Evolutionary conservation across 495 filamentous ascomycete species (phyloP), one percentile per base, ranked within the genome.

Genomic region (Cairneyella variabilis): DNA sequence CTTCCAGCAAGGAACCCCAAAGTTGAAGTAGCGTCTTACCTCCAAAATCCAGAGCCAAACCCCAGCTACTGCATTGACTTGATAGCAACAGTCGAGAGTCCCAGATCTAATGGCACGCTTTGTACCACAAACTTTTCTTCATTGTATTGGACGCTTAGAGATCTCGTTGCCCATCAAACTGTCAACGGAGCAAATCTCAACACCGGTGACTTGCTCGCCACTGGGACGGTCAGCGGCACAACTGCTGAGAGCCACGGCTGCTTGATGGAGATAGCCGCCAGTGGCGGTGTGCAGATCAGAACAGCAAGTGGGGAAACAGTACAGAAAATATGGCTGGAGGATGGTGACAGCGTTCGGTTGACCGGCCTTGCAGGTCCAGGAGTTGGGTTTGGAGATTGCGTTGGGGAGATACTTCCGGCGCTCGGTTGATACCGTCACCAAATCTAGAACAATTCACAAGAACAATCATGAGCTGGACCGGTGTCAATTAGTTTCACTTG

Each of bases 221-320:
- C 89, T 4, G 92, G 92, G 2, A 97, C 92, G 1, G 93, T 97
- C 58, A 89, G 84, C 37, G 91, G 92, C 10, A 78, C 74, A 8
- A 78, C 78, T 14, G 59, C 64, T 1, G 69, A 70, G 16, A 76
- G 80, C 34, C 63, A 79, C 59, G 92, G 91, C 7, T 89, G 89
- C 69, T 60, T 96, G 53, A 71, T 96, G 25, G 91, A 97, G 72
- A 78, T 87, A 63, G 90, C 76, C 11, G 17, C 41, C 0, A 77
- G 70, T 40, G 81, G 79, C 1, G 90, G 85, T 69, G 75, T 73
- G 28, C 72, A 82, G 4, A 66, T 88, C 14, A 72, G 77, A 62
- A 72, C 88, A 21, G 69, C 72, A 1, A 83, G 83, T 41, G 86
- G 82, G 48, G 84, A 84, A 21, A 74, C 83, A 58, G 51, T 20